Percentiles rank a stretch among this genome's conserved stretches.
Conservation (phyloP, 2,329 filamentous ascomycete genomes). For the Aspergillus vadensis region DNA sequence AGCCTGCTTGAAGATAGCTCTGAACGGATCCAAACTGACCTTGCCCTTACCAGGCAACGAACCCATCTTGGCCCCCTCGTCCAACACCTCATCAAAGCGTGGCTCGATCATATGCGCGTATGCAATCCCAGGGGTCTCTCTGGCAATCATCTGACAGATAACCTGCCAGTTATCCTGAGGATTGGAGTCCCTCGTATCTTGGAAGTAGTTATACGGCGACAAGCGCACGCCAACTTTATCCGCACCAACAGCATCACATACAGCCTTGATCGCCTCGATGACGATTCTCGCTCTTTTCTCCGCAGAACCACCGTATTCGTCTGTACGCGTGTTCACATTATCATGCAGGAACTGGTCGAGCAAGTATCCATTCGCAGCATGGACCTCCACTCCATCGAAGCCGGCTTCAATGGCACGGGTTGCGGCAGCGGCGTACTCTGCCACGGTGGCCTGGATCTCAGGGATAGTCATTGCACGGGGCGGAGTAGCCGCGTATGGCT, state of each 20-base stretch:
- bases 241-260: conserved; percentile 47
- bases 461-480: conserved; percentile 39
- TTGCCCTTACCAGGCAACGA: conserved; percentile 32
- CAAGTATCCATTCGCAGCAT: conserved; percentile 64
- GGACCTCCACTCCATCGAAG: conserved; percentile 54
- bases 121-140: conserved; percentile 2
- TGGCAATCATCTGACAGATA: conserved; percentile 46
- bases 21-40: conserved; percentile 45
- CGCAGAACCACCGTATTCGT: conserved; percentile 51
- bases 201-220: conserved; percentile 62
- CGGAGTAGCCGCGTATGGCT: conserved; percentile 31
- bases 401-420: conserved; percentile 50
- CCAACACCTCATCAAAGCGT: conserved; percentile 51
- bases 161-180: conserved; percentile 50
- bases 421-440: conserved; percentile 46
- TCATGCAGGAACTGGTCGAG: conserved; percentile 66
- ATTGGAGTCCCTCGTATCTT: conserved; percentile 53
- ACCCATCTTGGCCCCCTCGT: conserved; percentile 48
- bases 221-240: conserved; percentile 60
- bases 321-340: conserved; percentile 56
- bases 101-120: conserved; percentile 56
- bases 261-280: conserved; percentile 56
- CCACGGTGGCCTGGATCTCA: conserved; percentile 42
- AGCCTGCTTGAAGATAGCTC: conserved; percentile 42
- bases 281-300: conserved; percentile 55